A percentile compares a stretch with the other conserved stretches of the same genome.
These are phyloP conservation scores for Epichloe sibirici DNA, from an alignment of 2,329 filamentous ascomycete species.

Conservation along the genomic window DNA sequence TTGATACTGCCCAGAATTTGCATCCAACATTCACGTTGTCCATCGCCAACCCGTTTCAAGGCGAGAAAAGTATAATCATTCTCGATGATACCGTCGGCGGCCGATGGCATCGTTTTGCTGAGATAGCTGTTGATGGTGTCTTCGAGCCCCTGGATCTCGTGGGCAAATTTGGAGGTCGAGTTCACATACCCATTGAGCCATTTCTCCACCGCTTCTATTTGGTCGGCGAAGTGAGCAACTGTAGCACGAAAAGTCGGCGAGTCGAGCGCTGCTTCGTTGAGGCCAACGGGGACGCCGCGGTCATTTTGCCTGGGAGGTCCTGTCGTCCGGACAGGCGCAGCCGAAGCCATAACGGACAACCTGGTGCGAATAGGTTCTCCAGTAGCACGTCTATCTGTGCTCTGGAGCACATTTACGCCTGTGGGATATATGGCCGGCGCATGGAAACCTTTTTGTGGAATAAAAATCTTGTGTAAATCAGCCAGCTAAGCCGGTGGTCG, in stretches of 20 bases:
- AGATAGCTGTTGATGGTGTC: slow-evolving; percentile 67
- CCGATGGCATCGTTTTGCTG: slow-evolving; percentile 58
- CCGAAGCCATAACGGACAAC: slow-evolving; percentile 11
- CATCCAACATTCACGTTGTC: slow-evolving; percentile 78
- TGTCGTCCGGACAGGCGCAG: slow-evolving; percentile 3
- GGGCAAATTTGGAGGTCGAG: slow-evolving; percentile 41
- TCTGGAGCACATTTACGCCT: neutral
- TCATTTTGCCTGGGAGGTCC: slow-evolving; percentile 10
- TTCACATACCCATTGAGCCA: slow-evolving; percentile 63
- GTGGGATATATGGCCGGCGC: neutral
- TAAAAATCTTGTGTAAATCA: no score
- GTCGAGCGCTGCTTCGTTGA: slow-evolving; percentile 93
- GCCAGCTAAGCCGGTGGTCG: no score
- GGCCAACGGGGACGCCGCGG: slow-evolving; percentile 56
- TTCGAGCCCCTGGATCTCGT: slow-evolving; percentile 63
- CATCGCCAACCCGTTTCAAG: slow-evolving; percentile 73
- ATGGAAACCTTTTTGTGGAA: neutral
- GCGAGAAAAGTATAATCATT: slow-evolving; percentile 90
- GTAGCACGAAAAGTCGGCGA: slow-evolving; percentile 90
- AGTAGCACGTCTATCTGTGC: slow-evolving; percentile 3
- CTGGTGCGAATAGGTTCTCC: neutral
- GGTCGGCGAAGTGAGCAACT: slow-evolving; percentile 75
- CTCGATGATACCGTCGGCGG: slow-evolving; percentile 78
- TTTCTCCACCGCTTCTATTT: slow-evolving; percentile 80
- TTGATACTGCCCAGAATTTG: slow-evolving; percentile 62